These are phyloP conservation scores for Boletus austroedulis DNA, from an alignment of 1,284 basidiomycete genomes.

Conservation along the genomic window DNA sequence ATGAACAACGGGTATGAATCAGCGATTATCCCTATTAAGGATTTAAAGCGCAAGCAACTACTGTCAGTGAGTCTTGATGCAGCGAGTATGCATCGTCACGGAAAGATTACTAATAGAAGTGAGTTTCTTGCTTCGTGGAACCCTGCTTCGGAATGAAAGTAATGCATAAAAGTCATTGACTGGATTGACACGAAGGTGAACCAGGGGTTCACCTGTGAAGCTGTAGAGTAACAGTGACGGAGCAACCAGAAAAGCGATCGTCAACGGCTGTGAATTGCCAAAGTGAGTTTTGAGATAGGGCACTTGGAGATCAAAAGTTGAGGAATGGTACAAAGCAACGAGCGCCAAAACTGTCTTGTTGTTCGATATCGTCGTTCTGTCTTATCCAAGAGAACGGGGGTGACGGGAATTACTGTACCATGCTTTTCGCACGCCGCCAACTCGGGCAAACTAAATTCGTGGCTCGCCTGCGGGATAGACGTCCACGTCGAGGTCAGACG, in stretches of 20 bases:
- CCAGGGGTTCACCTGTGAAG: conserved; percentile 45
- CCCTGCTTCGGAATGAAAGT: conserved; percentile 46
- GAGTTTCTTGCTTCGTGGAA: conserved; percentile 52
- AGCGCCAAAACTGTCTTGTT: too few species aligned
- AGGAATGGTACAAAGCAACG: too few species aligned
- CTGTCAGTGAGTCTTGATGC: conserved; percentile 48
- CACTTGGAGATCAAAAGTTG: too few species aligned
- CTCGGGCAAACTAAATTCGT: too few species aligned
- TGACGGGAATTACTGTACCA: too few species aligned
- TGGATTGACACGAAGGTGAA: conserved; percentile 74
- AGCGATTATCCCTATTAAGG: neutral
- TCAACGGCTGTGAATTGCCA: too few species aligned
- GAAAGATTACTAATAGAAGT: conserved; percentile 68
- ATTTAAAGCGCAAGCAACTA: conserved; percentile 57
- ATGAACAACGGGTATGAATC: neutral
- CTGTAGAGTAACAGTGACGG: conserved; percentile 69
- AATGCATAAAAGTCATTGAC: conserved; percentile 77
- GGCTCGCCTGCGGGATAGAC: too few species aligned
- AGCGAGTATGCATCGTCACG: conserved; percentile 54
- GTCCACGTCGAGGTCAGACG: too few species aligned
- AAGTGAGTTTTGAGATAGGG: too few species aligned
- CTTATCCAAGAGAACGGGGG: too few species aligned
- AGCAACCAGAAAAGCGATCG: conserved; percentile 51
- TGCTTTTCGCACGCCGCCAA: too few species aligned
- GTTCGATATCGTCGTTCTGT: too few species aligned